Percentiles rank a stretch among this genome's conserved stretches.
Evolutionary conservation across 768 basidiomycete genomes (phyloP).

Genomic region (Suillus spraguei): DNA sequence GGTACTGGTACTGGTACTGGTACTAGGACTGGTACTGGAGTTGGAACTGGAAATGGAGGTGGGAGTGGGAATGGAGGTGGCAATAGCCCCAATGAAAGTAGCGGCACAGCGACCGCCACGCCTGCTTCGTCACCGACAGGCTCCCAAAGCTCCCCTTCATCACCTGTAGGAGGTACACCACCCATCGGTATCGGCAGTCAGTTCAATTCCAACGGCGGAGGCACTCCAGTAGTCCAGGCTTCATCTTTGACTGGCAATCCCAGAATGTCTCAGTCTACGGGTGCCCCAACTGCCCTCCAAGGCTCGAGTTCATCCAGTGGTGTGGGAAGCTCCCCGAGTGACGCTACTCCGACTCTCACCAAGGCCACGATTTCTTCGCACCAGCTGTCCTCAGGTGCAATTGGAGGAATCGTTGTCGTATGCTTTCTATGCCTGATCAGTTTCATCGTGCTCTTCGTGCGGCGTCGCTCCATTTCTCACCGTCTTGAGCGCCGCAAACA

Average conservation of each 20-base stretch:
- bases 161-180: background rate
- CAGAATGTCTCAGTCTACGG: background rate
- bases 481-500: constrained; percentile 44
- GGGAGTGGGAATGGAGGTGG: background rate
- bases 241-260: background rate
- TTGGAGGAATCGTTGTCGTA: constrained; percentile 47
- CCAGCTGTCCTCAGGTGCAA: constrained; percentile 45
- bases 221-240: constrained; percentile 4
- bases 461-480: constrained; percentile 46
- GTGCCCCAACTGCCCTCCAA: constrained; percentile 9
- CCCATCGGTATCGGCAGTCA: background rate
- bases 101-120: background rate
- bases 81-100: background rate
- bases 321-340: constrained; percentile 17
- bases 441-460: constrained; percentile 44
- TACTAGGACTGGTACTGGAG: background rate
- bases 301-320: constrained; percentile 16
- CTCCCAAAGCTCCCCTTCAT: constrained; percentile 3
- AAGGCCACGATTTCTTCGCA: constrained; percentile 18
- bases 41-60: background rate
- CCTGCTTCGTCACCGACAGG: background rate
- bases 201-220: background rate
- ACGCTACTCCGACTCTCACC: constrained; percentile 18
- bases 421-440: constrained; percentile 34
- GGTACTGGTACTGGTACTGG: constrained; percentile 7